Conservation (phyloP, 2,329 filamentous ascomycete genomes). For the Lachnellula arida region DNA sequence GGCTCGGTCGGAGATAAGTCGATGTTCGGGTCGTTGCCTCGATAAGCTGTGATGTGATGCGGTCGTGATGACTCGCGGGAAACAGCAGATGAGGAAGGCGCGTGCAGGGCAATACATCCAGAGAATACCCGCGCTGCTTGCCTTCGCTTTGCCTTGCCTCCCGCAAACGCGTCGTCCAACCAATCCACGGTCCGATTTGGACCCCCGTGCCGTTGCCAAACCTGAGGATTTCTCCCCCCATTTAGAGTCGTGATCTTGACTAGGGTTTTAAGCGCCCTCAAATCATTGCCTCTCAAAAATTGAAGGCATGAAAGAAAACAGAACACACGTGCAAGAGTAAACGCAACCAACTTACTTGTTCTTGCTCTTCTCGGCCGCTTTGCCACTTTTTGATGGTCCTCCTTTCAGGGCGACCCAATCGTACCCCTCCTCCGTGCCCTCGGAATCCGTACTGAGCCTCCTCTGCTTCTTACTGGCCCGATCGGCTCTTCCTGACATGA, state of each 20-base stretch:
- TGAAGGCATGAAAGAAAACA: background rate
- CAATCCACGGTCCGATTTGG: background rate
- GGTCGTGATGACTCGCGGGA: background rate
- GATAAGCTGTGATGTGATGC: constrained; percentile 18
- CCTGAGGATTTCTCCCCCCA: too few species aligned
- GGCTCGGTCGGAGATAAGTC: background rate
- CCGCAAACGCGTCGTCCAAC: constrained; percentile 5
- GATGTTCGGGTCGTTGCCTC: constrained; percentile 17
- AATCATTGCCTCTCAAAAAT: too few species aligned
- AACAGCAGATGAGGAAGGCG: background rate
- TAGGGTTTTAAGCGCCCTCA: too few species aligned
- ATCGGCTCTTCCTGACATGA: constrained; percentile 23
- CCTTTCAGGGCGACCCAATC: constrained; percentile 20
- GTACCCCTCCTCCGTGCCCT: constrained; percentile 23
- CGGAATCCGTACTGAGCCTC: constrained; percentile 30
- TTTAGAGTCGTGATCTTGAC: too few species aligned
- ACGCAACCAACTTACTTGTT: constrained; percentile 2
- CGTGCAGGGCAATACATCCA: background rate
- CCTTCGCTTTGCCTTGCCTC: background rate
- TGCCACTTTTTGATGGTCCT: constrained; percentile 4
- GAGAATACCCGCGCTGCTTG: constrained; percentile 2
- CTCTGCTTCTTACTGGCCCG: constrained; percentile 26
- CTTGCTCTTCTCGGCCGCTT: constrained; percentile 1
- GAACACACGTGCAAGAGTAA: background rate
- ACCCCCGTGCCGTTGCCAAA: too few species aligned